Percentiles rank a stretch among this genome's conserved stretches.
Evolutionary conservation across 2,329 filamentous ascomycete species (phyloP).

Genomic region (Pseudogymnoascus sp.): DNA sequence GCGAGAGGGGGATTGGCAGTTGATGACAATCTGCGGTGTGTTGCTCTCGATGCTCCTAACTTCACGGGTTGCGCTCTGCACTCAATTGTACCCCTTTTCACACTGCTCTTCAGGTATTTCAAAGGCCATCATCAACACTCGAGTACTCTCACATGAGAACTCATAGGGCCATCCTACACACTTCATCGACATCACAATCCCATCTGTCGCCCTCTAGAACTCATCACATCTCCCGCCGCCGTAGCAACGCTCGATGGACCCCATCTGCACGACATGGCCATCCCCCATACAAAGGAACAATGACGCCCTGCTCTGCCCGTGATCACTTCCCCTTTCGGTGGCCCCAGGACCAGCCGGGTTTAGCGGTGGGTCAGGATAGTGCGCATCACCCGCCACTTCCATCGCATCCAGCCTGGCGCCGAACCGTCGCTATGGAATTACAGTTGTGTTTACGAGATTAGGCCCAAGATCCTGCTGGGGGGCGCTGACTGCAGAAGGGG

Average conservation of each 20-base stretch:
- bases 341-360: not conserved
- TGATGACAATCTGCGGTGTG: not conserved
- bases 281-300: not conserved
- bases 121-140: not conserved
- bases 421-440: not conserved
- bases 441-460: not conserved
- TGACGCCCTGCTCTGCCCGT: not conserved
- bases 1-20: not conserved
- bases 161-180: not conserved
- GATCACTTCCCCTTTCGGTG: not conserved
- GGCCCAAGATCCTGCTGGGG: not conserved
- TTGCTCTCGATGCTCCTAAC: not conserved
- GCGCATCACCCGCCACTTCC: not conserved
- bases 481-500: not conserved
- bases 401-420: not conserved
- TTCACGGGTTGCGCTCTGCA: not conserved
- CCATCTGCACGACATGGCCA: not conserved
- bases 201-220: not conserved
- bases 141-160: not conserved
- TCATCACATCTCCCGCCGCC: not conserved
- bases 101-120: not conserved
- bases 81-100: not conserved
- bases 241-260: not conserved
- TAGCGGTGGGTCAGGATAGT: not conserved
- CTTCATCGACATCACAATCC: not conserved